A percentile compares a stretch with the other conserved stretches of the same genome.
Conservation (phyloP, 1,284 basidiomycete species). For the Leccinum subatratum region DNA sequence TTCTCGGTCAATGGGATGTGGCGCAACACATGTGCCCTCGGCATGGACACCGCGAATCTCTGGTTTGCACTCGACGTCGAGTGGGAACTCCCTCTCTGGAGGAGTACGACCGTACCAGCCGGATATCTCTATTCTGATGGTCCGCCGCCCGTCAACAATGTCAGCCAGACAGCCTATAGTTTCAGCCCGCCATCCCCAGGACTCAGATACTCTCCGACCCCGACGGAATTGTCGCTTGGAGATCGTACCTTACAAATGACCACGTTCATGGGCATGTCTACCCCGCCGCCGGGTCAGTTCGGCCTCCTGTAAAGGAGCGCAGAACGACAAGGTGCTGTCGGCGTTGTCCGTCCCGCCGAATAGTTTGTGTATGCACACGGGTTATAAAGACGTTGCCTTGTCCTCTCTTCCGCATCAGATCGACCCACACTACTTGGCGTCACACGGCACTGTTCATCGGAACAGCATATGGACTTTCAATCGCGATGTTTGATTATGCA, state of each 20-base stretch:
- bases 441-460: constrained; percentile 15
- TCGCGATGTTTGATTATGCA: constrained; percentile 17
- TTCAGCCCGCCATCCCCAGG: constrained; percentile 46
- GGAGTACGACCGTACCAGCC: constrained; percentile 26
- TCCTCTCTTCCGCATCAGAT: constrained; percentile 13
- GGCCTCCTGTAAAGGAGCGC: constrained; percentile 25
- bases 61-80: constrained; percentile 54
- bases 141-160: constrained; percentile 6
- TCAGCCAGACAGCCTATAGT: constrained; percentile 21
- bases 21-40: constrained; percentile 57
- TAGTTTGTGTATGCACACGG: constrained; percentile 20
- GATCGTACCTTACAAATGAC: constrained; percentile 54
- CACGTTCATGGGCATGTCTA: constrained; percentile 42
- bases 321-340: constrained; percentile 31
- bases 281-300: constrained; percentile 30
- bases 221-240: constrained; percentile 50
- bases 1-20: constrained; percentile 52
- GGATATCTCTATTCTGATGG: constrained; percentile 17
- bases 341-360: constrained; percentile 15
- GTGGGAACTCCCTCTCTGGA: constrained; percentile 47
- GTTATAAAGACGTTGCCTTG: constrained; percentile 16
- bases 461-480: constrained; percentile 18
- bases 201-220: constrained; percentile 52
- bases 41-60: constrained; percentile 49
- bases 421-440: constrained; percentile 14